A percentile compares a stretch with the other conserved stretches of the same genome.
Evolutionary conservation across 139 green algal genomes (phyloP).

Genomic region (Tetradesmus lagerheimii): DNA sequence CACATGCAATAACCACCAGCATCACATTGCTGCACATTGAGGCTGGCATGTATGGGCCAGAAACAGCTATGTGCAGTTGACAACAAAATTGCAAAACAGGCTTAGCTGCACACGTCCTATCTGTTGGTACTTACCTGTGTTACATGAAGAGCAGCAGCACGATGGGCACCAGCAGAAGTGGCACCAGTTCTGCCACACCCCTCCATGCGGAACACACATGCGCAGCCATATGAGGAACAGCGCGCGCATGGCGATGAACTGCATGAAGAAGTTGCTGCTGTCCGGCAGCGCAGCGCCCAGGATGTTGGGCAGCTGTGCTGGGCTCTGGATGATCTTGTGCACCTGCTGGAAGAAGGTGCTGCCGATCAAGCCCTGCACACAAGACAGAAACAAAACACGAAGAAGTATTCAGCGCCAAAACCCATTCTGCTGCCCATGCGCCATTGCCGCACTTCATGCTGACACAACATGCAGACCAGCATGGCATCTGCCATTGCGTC

Average conservation of each 20-base stretch:
- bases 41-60: background rate
- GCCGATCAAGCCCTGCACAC: conserved; percentile 51
- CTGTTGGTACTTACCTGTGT: conserved; percentile 40
- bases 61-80: too few relatives aligned
- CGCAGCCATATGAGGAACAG: conserved; percentile 57
- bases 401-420: too few relatives aligned
- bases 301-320: conserved; percentile 66
- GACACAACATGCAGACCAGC: background rate
- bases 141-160: conserved; percentile 29
- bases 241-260: conserved; percentile 66
- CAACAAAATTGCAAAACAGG: too few relatives aligned
- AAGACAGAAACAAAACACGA: background rate
- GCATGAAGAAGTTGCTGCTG: conserved; percentile 94
- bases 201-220: conserved; percentile 59
- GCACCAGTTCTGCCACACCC: conserved; percentile 54
- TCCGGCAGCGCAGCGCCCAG: conserved; percentile 82
- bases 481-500: background rate
- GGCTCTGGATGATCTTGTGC: conserved; percentile 49
- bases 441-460: too few relatives aligned
- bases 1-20: too few relatives aligned
- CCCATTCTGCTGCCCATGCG: too few relatives aligned
- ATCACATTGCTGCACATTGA: too few relatives aligned
- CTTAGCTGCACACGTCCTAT: background rate
- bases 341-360: conserved; percentile 51
- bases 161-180: conserved; percentile 34